These are phyloP conservation scores for Stygiomarasmius scandens DNA, from an alignment of 1,284 basidiomycete genomes.

Conservation along the genomic window DNA sequence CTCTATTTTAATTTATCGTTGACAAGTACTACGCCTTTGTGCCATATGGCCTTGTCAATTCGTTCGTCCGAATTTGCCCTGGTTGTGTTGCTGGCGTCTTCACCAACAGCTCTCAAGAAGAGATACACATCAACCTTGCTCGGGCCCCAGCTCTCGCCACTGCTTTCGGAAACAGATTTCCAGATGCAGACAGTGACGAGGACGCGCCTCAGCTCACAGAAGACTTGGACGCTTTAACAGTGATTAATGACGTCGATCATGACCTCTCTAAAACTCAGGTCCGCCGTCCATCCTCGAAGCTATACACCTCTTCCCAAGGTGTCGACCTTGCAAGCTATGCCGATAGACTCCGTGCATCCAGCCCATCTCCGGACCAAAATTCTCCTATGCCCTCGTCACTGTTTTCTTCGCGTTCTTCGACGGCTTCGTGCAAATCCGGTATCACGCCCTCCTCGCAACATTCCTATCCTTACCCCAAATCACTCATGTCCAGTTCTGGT, in stretches of 20 bases:
- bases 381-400: slow-evolving; percentile 2
- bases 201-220: too few species aligned
- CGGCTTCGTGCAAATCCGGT: not conserved
- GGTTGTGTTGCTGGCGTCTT: slow-evolving; percentile 48
- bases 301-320: too few species aligned
- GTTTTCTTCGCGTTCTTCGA: not conserved
- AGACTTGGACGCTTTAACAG: not conserved
- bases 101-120: not conserved
- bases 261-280: not conserved
- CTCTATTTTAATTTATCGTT: slow-evolving; percentile 58
- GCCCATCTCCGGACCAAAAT: not conserved
- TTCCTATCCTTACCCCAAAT: too few species aligned
- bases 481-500: too few species aligned
- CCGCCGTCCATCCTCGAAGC: too few species aligned
- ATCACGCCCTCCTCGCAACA: not conserved
- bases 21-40: slow-evolving; percentile 76
- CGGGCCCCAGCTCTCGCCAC: not conserved
- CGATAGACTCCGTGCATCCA: not conserved
- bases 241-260: not conserved
- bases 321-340: too few species aligned
- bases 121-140: slow-evolving; percentile 8
- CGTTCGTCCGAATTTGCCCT: slow-evolving; percentile 76
- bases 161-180: too few species aligned
- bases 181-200: too few species aligned
- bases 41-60: slow-evolving; percentile 76